These are phyloP conservation scores for Coemansia sp. DNA, from an alignment of 192 early-diverging fungal genomes.

Conservation along the genomic window DNA sequence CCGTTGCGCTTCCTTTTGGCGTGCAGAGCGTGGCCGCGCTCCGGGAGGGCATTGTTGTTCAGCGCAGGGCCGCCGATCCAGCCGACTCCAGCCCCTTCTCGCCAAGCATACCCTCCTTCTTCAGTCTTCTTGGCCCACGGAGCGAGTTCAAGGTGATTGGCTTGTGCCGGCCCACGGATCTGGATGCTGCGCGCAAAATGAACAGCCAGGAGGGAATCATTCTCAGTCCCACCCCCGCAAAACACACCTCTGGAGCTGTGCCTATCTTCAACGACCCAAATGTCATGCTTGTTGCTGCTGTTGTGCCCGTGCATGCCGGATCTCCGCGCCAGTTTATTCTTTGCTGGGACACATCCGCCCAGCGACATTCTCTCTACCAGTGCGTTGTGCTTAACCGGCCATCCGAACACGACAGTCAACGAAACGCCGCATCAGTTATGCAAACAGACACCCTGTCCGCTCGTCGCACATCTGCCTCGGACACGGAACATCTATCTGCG, in stretches of 20 bases:
- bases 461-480: constrained; percentile 3
- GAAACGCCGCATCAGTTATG: neutral
- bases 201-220: constrained; percentile 10
- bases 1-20: constrained; percentile 35
- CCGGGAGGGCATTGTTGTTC: constrained; percentile 40
- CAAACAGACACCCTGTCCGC: constrained; percentile 5
- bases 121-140: constrained; percentile 41
- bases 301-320: constrained; percentile 9
- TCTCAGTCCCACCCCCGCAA: constrained; percentile 35
- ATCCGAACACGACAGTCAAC: constrained; percentile 11
- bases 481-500: constrained; percentile 15
- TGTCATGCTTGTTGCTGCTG: constrained; percentile 23
- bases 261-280: constrained; percentile 39
- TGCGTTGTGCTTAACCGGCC: constrained; percentile 20
- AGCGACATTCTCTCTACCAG: constrained; percentile 29
- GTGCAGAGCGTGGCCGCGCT: constrained; percentile 31
- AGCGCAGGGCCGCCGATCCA: constrained; percentile 25
- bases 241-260: constrained; percentile 6
- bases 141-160: constrained; percentile 52
- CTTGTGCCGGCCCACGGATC: constrained; percentile 22
- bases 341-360: constrained; percentile 43
- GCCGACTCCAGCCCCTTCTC: constrained; percentile 16
- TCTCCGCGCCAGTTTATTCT: constrained; percentile 35
- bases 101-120: constrained; percentile 29
- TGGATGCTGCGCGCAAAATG: constrained; percentile 14